A percentile compares a stretch with the other conserved stretches of the same genome.
Conservation (phyloP, 208 protist genomes). For the Crithidia bombi region DNA sequence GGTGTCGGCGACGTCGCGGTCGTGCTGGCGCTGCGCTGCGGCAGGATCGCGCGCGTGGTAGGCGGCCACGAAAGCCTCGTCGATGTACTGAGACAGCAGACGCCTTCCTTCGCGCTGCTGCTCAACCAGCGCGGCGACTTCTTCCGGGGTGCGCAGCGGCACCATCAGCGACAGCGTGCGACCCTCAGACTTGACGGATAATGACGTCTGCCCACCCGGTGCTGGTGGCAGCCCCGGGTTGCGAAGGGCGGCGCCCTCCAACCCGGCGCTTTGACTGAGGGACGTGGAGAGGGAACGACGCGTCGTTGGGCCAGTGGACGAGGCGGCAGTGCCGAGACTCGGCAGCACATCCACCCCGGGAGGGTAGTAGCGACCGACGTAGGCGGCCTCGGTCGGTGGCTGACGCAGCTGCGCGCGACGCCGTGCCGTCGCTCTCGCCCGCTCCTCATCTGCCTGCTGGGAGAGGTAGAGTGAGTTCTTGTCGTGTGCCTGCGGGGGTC, state of each 20-base stretch:
- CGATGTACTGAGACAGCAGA: conserved; percentile 43
- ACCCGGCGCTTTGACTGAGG: neutral
- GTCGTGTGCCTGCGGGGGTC: conserved; percentile 23
- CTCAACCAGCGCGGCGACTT: conserved; percentile 14
- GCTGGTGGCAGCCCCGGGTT: neutral
- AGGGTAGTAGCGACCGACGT: conserved; percentile 33
- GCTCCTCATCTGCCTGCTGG: conserved; percentile 20
- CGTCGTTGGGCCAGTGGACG: neutral
- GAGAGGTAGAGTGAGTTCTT: conserved; percentile 18
- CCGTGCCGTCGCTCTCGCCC: conserved; percentile 8
- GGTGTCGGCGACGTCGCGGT: conserved; percentile 20
- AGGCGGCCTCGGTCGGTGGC: conserved; percentile 18
- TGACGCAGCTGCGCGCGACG: conserved; percentile 27
- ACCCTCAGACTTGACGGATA: neutral
- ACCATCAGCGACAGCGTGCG: conserved; percentile 3
- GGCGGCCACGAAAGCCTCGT: conserved; percentile 60
- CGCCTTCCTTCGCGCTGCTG: conserved; percentile 38
- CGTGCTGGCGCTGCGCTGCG: conserved; percentile 28
- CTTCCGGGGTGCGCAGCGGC: conserved; percentile 17
- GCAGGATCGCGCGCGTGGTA: conserved; percentile 60
- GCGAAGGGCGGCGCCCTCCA: neutral
- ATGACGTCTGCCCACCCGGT: too few relatives aligned
- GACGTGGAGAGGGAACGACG: neutral
- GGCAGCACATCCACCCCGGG: conserved; percentile 14
- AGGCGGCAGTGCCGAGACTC: neutral